Evolutionary conservation across 1,284 basidiomycete species (phyloP), one percentile per base, ranked within the genome.

Genomic region (Tremellales sp.): DNA sequence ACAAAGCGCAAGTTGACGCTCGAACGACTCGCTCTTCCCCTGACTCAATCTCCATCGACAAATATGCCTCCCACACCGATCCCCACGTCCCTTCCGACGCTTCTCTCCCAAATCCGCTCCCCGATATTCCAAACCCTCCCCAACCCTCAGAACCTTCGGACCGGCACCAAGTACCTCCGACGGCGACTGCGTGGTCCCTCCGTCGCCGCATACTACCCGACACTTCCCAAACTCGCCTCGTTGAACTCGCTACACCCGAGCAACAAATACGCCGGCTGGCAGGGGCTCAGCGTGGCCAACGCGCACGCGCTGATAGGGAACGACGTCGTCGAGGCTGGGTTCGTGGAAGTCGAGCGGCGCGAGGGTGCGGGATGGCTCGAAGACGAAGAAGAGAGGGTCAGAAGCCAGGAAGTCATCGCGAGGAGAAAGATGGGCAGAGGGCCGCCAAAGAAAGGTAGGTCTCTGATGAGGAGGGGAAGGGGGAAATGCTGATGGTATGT

Each of bases 131-230:
- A 88, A 66, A 91, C 87, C 5, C 77, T 84, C 3, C 88, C 85
- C 71, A 93, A 92, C 71, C 87, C 87, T 0, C 78, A 78, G 4
- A 81, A 81, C 34, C 66, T 80, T 6, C 83, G 89, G 22, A 89
- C 85, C 0, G 89, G 89, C 27, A 82, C 86, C 18, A 92, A 92
- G 72, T 87, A 91, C 74, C 80, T 92, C 40, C 81, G 83, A 32
- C 76, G 78, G 24, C 78, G 83, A 6, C 78, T 92, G 28, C 79
- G 81, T 1, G 88, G 88, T 0, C 86, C 86, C 0, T 77, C 84
- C 38, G 84, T 91, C 80, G 67, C 83, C 56, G 74, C 78, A 14
- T 93, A 92, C 75, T 88, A 62, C 49, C 61, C 58, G 26, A 46
- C 38, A 3, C 44, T 50, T 31, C 55, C 55, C 16, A 44, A 37